Base-by-base conservation (phyloP, 768 basidiomycete genomes). In the Boletus rufocinnamomeus region DNA sequence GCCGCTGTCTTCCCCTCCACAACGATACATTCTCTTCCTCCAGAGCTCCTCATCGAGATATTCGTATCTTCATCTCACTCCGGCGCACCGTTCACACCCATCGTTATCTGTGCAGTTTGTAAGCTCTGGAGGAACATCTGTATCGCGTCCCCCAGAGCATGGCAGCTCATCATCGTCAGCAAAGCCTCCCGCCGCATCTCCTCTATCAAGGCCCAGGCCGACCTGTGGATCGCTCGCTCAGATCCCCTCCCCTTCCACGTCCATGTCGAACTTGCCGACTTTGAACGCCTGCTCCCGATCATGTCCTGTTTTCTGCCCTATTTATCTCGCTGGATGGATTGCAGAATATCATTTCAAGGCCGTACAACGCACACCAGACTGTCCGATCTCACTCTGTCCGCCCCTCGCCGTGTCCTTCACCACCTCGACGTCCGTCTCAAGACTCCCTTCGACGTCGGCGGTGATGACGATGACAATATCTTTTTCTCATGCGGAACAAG, bases 31-130 rank as follows among this genome's bases (percentile, higher is more conserved):
- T 54, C 53, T 34, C 73, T 89, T 17, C 88, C 88, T 0, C 72
- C 80, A 13, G 88, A 91, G 57, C 69, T 91, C 14, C 77, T 89
- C 28, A 76, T 82, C 60, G 82, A 87, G 56, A 82, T 88, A 47
- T 89, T 90, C 70, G 69, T 63, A 9, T 59, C 69, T 4, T 76
- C 74, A 43, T 78, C 75, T 60, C 75, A 76, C 2, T 66, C 68
- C n/a, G 74, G 72, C 28, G 76, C 81, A n/a, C 72, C 81, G 9
- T 72, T 82, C 28, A 74, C 78, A 0, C 83, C 83, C 5, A 69
- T 88, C 52, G 71, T 66, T 19, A 69, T 91, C 40, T 76, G 77
- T 28, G 63, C 69, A 21, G 86, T 91, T 28, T 89, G 84, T 54
- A 76, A 68, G 25, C 75, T 77, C 60, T 92, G 89, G 89, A 77